These are phyloP conservation scores for Solanum infundibuliforme DNA, from an alignment of 257 asterid species.

Conservation along the genomic window DNA sequence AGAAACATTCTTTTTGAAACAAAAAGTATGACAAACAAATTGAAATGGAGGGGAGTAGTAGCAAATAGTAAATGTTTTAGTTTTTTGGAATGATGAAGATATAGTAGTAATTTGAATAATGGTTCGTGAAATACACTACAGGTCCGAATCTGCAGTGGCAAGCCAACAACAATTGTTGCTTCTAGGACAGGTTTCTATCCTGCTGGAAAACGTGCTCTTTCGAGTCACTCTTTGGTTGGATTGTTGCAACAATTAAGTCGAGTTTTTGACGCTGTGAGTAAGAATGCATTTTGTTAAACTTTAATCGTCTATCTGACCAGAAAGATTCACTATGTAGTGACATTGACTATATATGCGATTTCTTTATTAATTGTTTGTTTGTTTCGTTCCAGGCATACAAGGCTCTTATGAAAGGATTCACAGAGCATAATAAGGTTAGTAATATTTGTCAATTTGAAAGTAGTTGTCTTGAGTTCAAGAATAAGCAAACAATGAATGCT, in stretches of 20 bases:
- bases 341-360: not conserved
- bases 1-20: no score
- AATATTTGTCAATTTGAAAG: slow-evolving; percentile 3
- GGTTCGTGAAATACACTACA: slow-evolving; percentile 12
- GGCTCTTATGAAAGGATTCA: slow-evolving; percentile 76
- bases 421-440: slow-evolving; percentile 84
- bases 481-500: slow-evolving; percentile 11
- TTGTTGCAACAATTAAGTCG: slow-evolving; percentile 69
- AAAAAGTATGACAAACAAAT: not conserved
- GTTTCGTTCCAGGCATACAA: slow-evolving; percentile 69
- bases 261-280: slow-evolving; percentile 59
- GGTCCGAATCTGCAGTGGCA: slow-evolving; percentile 75
- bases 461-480: slow-evolving; percentile 11
- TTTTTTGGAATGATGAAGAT: not conserved
- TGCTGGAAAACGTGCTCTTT: slow-evolving; percentile 50
- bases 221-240: slow-evolving; percentile 60
- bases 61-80: not conserved
- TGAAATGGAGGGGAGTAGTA: not conserved
- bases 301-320: not conserved
- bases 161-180: slow-evolving; percentile 73
- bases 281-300: not conserved
- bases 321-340: not conserved
- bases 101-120: not conserved
- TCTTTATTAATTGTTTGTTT: not conserved
- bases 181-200: slow-evolving; percentile 68